Percentiles rank a stretch among this genome's conserved stretches.
These are phyloP conservation scores for Hypoxylon crocopeplum DNA, from an alignment of 495 filamentous ascomycete species.

Conservation along the genomic window DNA sequence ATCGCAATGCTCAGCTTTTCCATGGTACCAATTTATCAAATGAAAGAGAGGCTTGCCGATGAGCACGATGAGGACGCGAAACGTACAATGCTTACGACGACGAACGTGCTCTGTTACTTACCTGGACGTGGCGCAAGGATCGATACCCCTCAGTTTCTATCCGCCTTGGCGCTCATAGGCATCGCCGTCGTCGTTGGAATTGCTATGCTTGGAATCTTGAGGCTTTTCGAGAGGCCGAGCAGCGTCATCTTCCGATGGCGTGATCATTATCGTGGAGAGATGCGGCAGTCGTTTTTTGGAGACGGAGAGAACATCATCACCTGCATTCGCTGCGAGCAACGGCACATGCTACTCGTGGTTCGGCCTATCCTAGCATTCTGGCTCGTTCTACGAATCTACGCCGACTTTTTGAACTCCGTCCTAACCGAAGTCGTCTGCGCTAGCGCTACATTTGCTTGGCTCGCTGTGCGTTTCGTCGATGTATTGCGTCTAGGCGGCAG, in stretches of 20 bases:
- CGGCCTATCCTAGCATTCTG: constrained; percentile 29
- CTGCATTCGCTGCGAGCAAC: constrained; percentile 36
- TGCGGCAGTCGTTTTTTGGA: constrained; percentile 32
- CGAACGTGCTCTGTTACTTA: constrained; percentile 34
- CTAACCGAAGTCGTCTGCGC: constrained; percentile 27
- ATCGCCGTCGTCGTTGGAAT: constrained; percentile 19
- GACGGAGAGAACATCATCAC: constrained; percentile 31
- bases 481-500: constrained; percentile 18
- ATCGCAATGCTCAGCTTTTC: constrained; percentile 27
- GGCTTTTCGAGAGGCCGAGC: constrained; percentile 25
- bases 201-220: constrained; percentile 16
- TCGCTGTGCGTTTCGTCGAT: constrained; percentile 31
- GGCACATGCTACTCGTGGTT: constrained; percentile 28
- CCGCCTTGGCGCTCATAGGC: constrained; percentile 19
- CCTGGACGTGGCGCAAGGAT: constrained; percentile 20
- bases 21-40: constrained; percentile 34
- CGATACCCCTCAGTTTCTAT: constrained; percentile 28
- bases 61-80: constrained; percentile 24
- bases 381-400: constrained; percentile 33
- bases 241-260: constrained; percentile 33
- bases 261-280: constrained; percentile 29
- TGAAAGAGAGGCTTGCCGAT: constrained; percentile 31
- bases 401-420: constrained; percentile 29
- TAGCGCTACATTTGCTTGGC: constrained; percentile 22
- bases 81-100: constrained; percentile 22